Conservation (phyloP, 129 eudicot species). For the Centaurea solstitialis region DNA sequence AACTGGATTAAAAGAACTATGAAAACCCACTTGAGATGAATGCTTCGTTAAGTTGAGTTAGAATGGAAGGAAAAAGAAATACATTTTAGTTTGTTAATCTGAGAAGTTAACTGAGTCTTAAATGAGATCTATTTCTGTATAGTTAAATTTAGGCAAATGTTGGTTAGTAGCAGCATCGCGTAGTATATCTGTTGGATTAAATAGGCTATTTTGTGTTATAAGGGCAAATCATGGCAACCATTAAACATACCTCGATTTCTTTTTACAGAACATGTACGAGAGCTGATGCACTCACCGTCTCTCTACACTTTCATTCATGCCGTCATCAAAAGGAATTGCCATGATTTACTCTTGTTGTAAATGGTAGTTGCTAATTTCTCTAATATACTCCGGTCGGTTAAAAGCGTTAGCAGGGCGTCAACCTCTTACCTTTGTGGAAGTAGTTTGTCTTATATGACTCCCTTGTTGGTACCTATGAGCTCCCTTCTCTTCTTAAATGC, state of each 20-base stretch:
- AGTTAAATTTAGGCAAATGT: not conserved
- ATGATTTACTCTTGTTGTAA: not conserved
- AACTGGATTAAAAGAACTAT: constrained; percentile 2
- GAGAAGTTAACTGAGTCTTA: not conserved
- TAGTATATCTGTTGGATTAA: not conserved
- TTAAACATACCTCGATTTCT: not conserved
- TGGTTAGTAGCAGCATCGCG: constrained; percentile 8
- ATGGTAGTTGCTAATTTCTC: not conserved
- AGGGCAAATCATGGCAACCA: not conserved
- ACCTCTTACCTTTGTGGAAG: not conserved
- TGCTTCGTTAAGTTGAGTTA: constrained; percentile 12
- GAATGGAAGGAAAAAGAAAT: not conserved
- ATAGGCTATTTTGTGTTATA: constrained; percentile 5
- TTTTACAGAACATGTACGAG: not conserved
- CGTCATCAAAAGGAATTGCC: not conserved
- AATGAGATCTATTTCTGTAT: not conserved
- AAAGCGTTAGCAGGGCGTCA: not conserved
- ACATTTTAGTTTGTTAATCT: constrained; percentile 1
- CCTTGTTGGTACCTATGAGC: not conserved
- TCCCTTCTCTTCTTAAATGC: not conserved
- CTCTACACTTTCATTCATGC: not conserved
- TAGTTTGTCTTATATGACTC: not conserved
- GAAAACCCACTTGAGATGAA: constrained; percentile 3
- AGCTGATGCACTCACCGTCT: not conserved
- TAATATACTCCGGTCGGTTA: not conserved